phyloP scores from a whole-genome alignment of 306 rosid species.

The Rosa lucieae region DNA sequence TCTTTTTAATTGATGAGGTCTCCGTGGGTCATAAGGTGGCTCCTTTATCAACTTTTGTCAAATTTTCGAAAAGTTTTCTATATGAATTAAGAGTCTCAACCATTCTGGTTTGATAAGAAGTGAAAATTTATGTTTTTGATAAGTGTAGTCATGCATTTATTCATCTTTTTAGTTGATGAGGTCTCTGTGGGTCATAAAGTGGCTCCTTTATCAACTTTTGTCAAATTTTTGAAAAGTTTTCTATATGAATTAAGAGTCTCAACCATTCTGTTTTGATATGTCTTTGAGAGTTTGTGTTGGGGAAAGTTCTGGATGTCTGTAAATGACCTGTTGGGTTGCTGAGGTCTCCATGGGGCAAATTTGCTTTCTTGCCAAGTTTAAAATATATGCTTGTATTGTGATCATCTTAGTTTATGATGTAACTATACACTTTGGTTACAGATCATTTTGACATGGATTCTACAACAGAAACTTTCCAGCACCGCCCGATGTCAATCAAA shows the following conservation, averaged over 20 bases:
- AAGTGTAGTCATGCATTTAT: no score
- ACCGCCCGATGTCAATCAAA: conserved; percentile 57
- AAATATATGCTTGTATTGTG: background rate
- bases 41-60: background rate
- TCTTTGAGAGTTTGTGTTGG: background rate
- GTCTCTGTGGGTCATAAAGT: no score
- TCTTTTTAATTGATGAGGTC: no score
- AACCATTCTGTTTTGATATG: background rate
- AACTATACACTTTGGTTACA: conserved; percentile 25
- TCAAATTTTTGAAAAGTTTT: background rate
- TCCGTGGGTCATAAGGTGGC: no score
- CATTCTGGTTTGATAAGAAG: background rate
- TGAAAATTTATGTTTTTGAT: no score
- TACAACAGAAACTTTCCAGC: conserved; percentile 39
- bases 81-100: background rate
- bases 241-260: background rate
- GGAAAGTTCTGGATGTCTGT: background rate
- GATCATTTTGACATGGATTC: conserved; percentile 63
- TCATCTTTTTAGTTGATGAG: no score
- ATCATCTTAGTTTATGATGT: conserved; percentile 1
- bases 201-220: background rate
- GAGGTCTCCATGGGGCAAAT: background rate
- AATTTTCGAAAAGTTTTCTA: background rate
- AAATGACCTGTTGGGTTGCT: background rate
- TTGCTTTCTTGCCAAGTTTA: background rate